Conservation (phyloP, 371 early-diverging fungal genomes). For the Circinella umbellata region DNA sequence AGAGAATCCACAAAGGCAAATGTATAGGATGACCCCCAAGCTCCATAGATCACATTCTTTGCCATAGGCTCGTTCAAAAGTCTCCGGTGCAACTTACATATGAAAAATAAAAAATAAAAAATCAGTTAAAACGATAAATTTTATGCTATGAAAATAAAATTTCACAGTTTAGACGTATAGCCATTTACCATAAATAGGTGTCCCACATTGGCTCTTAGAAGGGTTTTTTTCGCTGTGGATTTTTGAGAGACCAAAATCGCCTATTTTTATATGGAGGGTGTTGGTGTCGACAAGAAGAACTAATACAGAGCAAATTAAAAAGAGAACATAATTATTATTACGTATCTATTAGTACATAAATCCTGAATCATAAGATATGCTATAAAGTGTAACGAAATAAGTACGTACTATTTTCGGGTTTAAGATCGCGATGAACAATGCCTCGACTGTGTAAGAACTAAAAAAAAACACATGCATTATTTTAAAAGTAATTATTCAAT, state of each 20-base stretch:
- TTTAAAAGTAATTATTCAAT: no score
- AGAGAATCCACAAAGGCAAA: constrained; percentile 94
- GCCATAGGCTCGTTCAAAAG: constrained; percentile 82
- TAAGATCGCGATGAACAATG: constrained; percentile 53
- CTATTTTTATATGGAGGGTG: constrained; percentile 78
- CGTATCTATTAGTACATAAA: no score
- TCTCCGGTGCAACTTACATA: constrained; percentile 86
- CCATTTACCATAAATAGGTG: constrained; percentile 89
- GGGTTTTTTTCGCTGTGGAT: constrained; percentile 61
- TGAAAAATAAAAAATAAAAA: background rate
- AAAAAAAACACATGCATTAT: background rate
- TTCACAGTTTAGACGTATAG: no score
- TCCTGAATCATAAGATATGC: no score
- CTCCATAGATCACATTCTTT: constrained; percentile 98
- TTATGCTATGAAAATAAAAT: no score
- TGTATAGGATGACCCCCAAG: constrained; percentile 97
- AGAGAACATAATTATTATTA: no score
- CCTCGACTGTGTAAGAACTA: constrained; percentile 44
- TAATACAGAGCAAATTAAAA: constrained; percentile 50
- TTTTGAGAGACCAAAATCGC: constrained; percentile 96
- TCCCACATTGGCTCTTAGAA: constrained; percentile 90
- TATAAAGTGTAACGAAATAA: background rate
- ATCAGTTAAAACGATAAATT: no score
- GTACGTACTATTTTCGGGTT: constrained; percentile 50
- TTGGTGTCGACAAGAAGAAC: constrained; percentile 73